Conservation (phyloP, 192 early-diverging fungal species). For the Geranomyces michiganensis region DNA sequence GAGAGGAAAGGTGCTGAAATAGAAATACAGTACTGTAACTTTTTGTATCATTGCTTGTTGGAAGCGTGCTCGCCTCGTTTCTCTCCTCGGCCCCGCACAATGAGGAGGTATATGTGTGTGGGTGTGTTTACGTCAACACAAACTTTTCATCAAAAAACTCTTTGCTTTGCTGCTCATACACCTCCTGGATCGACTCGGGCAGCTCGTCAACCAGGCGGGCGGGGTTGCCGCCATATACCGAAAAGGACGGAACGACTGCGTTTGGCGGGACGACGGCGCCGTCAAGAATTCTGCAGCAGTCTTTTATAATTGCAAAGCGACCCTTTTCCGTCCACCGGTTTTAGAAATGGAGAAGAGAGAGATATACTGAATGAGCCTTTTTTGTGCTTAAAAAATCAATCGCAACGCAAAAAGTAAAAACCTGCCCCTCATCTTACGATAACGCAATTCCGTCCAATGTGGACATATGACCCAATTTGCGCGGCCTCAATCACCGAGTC, state of each 20-base stretch:
- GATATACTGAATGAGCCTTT: too few relatives aligned
- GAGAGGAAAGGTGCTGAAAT: too few relatives aligned
- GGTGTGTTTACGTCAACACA: conserved; percentile 1
- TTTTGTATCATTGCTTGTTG: too few relatives aligned
- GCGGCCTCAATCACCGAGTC: conserved; percentile 90
- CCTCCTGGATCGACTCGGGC: conserved; percentile 84
- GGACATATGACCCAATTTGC: conserved; percentile 84
- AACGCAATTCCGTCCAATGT: conserved; percentile 91
- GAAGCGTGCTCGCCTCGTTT: too few relatives aligned
- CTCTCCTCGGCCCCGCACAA: too few relatives aligned
- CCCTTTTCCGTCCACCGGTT: too few relatives aligned
- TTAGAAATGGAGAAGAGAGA: too few relatives aligned
- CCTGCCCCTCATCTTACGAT: too few relatives aligned
- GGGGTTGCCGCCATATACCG: conserved; percentile 84
- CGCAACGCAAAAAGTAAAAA: too few relatives aligned
- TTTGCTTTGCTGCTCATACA: conserved; percentile 67
- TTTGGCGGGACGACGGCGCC: conserved; percentile 89
- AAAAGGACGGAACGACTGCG: conserved; percentile 88
- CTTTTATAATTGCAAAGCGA: conserved; percentile 94
- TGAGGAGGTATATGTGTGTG: too few relatives aligned
- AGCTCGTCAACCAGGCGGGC: conserved; percentile 76
- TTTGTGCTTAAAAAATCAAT: too few relatives aligned
- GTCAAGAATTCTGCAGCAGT: conserved; percentile 88
- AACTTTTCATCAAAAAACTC: conserved; percentile 41
- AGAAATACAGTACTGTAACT: too few relatives aligned